Conservation (phyloP, 805 yeast species). For the Pichia insulana region DNA sequence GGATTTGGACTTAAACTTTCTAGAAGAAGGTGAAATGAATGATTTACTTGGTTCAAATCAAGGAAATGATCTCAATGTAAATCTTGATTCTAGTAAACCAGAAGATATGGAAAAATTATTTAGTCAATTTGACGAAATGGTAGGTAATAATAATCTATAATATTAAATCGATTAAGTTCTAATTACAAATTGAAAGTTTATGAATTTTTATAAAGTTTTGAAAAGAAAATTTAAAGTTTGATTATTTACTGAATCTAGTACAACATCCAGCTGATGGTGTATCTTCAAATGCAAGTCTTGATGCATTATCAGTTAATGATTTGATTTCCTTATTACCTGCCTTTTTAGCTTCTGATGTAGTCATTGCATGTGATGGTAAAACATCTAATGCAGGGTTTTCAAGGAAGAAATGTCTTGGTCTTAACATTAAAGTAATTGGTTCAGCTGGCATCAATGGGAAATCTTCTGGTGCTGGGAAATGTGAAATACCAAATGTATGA, state of each 20-base stretch:
- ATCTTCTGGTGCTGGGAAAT: conserved; percentile 84
- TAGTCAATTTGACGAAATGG: conserved; percentile 26
- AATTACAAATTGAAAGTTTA: not conserved
- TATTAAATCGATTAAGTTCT: not conserved
- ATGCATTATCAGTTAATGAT: conserved; percentile 37
- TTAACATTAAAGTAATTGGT: conserved; percentile 61
- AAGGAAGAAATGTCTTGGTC: conserved; percentile 72
- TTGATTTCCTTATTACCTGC: conserved; percentile 32
- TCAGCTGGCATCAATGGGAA: conserved; percentile 88
- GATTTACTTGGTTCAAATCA: conserved; percentile 6
- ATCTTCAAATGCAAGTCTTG: conserved; percentile 42
- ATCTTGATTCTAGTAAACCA: conserved; percentile 1
- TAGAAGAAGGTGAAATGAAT: conserved; percentile 12
- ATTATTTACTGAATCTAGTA: conserved; percentile 20
- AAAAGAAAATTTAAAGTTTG: not conserved
- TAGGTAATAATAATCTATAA: conserved; percentile 14
- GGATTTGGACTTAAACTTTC: conserved; percentile 22
- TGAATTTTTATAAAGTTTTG: not conserved
- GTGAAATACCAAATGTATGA: conserved; percentile 81
- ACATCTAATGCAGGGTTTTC: conserved; percentile 75
- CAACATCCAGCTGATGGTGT: conserved; percentile 26
- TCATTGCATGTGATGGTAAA: conserved; percentile 51
- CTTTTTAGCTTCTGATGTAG: conserved; percentile 36
- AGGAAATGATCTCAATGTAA: conserved; percentile 7
- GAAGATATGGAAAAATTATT: conserved; percentile 25